Evolutionary conservation across 2,329 filamentous ascomycete species (phyloP), one percentile per base, ranked within the genome.

Genomic region (Clarireedia hainanense): DNA sequence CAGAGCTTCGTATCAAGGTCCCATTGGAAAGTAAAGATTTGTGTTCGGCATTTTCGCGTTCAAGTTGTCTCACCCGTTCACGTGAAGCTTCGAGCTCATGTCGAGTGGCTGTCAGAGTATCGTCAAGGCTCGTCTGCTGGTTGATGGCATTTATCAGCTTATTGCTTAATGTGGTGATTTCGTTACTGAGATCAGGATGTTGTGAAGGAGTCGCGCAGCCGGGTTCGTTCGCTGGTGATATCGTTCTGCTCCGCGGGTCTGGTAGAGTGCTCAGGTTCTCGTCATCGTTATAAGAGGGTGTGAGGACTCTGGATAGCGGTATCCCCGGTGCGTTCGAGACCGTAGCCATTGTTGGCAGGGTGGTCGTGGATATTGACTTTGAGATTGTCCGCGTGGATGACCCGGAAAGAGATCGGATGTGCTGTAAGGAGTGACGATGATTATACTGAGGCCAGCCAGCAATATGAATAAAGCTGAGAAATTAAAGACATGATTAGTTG

Each of bases 61-160:
- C 89, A 17, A 96, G 74, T 50, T 83, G 76, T 53, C 76, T 77
- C 52, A 95, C 80, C 64, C 80, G 81, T 48, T 85, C 80, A 57
- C 79, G 81, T 7, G 90, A 83, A 36, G 80, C 71, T 54, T 95
- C 89, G 47, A 97, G 76, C 68, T 97, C 91, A 69, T 91, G 86
- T 39, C 91, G 83, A 15, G 91, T 88, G 51, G 84, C 84, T 50
- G 89, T 86, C 17, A 99, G 77, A 10, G 84, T 88, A 71, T 99
- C 94, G 71, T 97, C 94, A 46, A 99, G 80, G 23, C 81, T 85
- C 6, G 91, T 96, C 72, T 96, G 91, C 71, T 95, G 88, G 69
- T 99, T 99, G 73, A 99, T 96, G 46, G 94, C 92, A 68, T 94
- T 92, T 65, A 99, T 92, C 60, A 99, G 83, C 72, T 99, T 99